Evolutionary conservation across 108 stramenopile species (phyloP).

Genomic region (Cyclotella kingstonii): DNA sequence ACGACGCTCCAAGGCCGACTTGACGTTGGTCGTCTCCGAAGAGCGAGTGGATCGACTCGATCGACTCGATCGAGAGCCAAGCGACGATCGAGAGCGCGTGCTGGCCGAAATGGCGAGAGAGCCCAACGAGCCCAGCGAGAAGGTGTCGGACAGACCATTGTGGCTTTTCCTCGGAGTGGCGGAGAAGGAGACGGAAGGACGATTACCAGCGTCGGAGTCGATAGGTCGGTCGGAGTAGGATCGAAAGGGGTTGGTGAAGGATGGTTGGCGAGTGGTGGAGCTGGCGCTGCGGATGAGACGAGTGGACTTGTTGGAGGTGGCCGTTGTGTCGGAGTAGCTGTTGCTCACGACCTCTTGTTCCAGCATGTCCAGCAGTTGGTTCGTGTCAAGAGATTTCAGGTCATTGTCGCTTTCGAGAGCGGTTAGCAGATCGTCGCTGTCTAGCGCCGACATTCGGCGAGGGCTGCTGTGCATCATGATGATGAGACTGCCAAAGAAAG

Average conservation of each 20-base stretch:
- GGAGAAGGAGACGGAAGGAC: background rate
- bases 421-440: background rate
- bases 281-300: background rate
- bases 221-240: no score
- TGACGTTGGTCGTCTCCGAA: background rate
- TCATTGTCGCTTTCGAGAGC: constrained; percentile 4
- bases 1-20: constrained; percentile 18
- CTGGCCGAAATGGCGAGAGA: constrained; percentile 13
- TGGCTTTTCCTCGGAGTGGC: background rate
- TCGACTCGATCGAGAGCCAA: background rate
- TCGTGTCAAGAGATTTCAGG: constrained; percentile 4
- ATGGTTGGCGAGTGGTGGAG: no score
- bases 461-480: no score
- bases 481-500: no score
- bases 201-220: no score
- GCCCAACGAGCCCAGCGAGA: constrained; percentile 20
- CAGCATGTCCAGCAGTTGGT: constrained; percentile 15
- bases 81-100: constrained; percentile 7
- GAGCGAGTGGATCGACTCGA: constrained; percentile 8
- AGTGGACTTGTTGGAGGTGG: background rate
- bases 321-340: background rate
- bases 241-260: no score
- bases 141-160: constrained; percentile 6
- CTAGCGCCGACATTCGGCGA: background rate
- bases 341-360: constrained; percentile 2